phyloP scores from a whole-genome alignment of 768 basidiomycete species.

The Leccinum imitatum region DNA sequence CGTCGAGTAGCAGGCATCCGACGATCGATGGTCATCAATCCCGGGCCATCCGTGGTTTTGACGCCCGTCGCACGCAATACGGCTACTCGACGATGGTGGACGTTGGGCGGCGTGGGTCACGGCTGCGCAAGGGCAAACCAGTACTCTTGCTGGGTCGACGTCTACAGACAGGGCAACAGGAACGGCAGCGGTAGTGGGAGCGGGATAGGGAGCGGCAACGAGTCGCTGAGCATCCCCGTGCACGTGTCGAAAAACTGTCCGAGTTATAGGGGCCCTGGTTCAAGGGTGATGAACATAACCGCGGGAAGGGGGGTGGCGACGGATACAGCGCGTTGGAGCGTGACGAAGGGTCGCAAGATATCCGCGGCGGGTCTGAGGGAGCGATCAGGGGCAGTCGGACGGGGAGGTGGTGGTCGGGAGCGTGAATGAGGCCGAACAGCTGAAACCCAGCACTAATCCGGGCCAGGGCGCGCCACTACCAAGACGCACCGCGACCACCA shows the following conservation, averaged over 20 bases:
- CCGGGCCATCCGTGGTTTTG: neutral
- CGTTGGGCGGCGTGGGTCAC: neutral
- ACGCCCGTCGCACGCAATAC: neutral
- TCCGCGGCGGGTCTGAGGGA: conserved; percentile 9
- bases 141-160: too few species aligned
- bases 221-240: too few species aligned
- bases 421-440: neutral
- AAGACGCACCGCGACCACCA: neutral
- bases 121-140: conserved; percentile 23
- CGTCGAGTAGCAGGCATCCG: conserved; percentile 11
- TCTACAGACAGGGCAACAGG: neutral
- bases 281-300: neutral
- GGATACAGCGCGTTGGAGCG: neutral
- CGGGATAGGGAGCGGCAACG: too few species aligned
- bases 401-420: conserved; percentile 10
- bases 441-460: too few species aligned
- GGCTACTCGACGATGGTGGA: neutral
- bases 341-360: conserved; percentile 5
- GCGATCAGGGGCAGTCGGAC: too few species aligned
- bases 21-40: conserved; percentile 5
- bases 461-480: neutral
- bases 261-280: conserved; percentile 8
- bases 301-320: neutral
- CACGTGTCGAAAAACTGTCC: too few species aligned
- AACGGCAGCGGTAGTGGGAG: too few species aligned